phyloP scores from a whole-genome alignment of 805 yeast species.

The Saturnispora bothae region DNA sequence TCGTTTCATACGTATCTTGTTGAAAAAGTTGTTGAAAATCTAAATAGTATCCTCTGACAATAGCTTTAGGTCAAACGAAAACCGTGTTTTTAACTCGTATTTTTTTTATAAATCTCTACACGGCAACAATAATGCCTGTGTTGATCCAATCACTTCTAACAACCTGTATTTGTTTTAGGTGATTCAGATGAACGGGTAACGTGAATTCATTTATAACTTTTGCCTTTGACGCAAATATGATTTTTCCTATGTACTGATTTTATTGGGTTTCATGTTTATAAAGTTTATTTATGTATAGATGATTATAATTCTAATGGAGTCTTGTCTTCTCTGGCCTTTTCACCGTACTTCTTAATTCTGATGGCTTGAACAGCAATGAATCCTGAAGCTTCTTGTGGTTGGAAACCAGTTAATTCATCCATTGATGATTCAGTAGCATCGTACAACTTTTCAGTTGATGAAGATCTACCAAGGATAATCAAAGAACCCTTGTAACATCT shows the following conservation, averaged over 20 bases:
- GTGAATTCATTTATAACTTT: too few relatives aligned
- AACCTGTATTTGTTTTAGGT: too few relatives aligned
- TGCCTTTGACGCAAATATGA: too few relatives aligned
- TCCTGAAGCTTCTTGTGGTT: constrained; percentile 94
- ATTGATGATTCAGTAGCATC: constrained; percentile 97
- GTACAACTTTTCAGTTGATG: constrained; percentile 90
- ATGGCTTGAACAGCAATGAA: constrained; percentile 97
- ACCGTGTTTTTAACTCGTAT: too few relatives aligned
- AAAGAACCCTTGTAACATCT: constrained; percentile 87
- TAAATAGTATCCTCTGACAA: too few relatives aligned
- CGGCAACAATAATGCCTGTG: too few relatives aligned
- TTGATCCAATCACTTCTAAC: too few relatives aligned
- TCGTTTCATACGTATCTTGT: too few relatives aligned
- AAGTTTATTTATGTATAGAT: background rate
- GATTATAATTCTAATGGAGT: constrained; percentile 36
- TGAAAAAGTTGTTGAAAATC: too few relatives aligned
- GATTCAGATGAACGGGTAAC: too few relatives aligned
- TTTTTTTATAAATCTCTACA: too few relatives aligned
- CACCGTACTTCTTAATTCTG: constrained; percentile 97
- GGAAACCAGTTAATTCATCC: constrained; percentile 98
- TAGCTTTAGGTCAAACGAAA: too few relatives aligned
- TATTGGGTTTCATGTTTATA: background rate
- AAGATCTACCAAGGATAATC: constrained; percentile 82
- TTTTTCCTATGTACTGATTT: background rate
- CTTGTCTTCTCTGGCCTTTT: constrained; percentile 78